Evolutionary conservation across 305 asterid genomes (phyloP), one percentile per base, ranked within the genome.

Genomic region (Fraxinus sp.): DNA sequence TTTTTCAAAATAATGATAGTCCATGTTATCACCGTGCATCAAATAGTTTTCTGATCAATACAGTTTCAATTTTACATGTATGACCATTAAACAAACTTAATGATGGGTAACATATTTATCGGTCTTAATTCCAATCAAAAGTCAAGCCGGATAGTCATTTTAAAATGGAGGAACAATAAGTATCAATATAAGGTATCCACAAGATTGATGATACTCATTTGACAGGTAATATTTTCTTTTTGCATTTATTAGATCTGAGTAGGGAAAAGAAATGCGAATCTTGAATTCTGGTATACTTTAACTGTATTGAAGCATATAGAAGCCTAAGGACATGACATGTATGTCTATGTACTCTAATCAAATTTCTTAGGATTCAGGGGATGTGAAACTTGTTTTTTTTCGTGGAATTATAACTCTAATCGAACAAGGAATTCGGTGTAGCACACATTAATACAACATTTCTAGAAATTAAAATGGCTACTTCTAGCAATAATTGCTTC

Each of bases 261-360:
- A 30, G 22, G 72, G 26, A 16, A 59, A 59, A 43, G 20, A 41
- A 26, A 43, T 6, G 18, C 18, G 35, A 71, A 77, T 77, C 22
- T 77, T 66, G 74, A 18, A 37, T 20, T 43, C 16, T 68, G 62
- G 3, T 82, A 18, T 52, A 26, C 32, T 59, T 22, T 37, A 62
- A 26, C 35, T 57, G 20, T 59, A 55, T 75, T 41, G 77, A 59
- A 81, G 80, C 81, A 77, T 84, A 72, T 4, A 83, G 75, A 73
- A 57, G 74, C 74, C 18, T 46, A 13, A 13, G 16, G 35, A 18
- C 55, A 35, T 30, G 36, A 41, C 72, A 74, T 75, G 79, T 78
- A 1, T 79, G 37, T 39, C 33, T 20, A 28, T 71, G 78, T 77
- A 39, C 10, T 20, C 33, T 16, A 7, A 46, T 26, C 55, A 30